Conservation (phyloP, 2,329 filamentous ascomycete genomes). For the Bisporella sp. region DNA sequence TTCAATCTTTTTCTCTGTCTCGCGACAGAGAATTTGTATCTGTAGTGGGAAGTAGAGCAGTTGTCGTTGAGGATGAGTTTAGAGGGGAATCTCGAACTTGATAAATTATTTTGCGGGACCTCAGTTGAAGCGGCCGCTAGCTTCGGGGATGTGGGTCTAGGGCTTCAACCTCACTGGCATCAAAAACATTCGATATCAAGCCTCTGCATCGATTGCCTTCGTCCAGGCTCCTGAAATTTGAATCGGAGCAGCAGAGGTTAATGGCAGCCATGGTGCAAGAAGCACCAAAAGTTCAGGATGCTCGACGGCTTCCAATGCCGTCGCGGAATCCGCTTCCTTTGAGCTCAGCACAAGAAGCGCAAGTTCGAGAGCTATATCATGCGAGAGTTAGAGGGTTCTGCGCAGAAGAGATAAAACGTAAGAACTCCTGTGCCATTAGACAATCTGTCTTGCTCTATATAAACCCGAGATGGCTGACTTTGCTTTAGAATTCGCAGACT, state of each 20-base stretch:
- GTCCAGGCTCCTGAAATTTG: not conserved
- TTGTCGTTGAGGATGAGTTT: no score
- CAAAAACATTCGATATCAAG: not conserved
- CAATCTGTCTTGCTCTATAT: not conserved
- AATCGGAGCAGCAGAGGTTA: not conserved
- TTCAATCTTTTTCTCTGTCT: slow-evolving; percentile 1
- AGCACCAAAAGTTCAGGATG: slow-evolving; percentile 16
- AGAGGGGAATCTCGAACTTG: no score
- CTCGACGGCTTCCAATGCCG: slow-evolving; percentile 34
- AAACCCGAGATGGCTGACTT: not conserved
- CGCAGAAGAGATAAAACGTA: slow-evolving; percentile 71
- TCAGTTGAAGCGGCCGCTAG: not conserved
- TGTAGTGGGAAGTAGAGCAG: no score
- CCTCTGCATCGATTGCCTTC: not conserved
- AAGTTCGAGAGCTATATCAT: slow-evolving; percentile 76
- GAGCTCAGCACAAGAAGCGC: slow-evolving; percentile 72
- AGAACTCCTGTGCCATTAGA: slow-evolving; percentile 8
- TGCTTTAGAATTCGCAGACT: slow-evolving; percentile 75
- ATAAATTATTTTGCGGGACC: no score
- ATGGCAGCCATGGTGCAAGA: slow-evolving; percentile 25
- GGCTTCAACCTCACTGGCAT: not conserved
- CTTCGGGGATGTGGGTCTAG: not conserved
- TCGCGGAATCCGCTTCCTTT: slow-evolving; percentile 76
- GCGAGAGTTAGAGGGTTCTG: slow-evolving; percentile 71
- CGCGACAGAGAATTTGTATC: no score